These are phyloP conservation scores for Verticillium alfalfae DNA, from an alignment of 2,329 filamentous ascomycete species.

Conservation along the genomic window DNA sequence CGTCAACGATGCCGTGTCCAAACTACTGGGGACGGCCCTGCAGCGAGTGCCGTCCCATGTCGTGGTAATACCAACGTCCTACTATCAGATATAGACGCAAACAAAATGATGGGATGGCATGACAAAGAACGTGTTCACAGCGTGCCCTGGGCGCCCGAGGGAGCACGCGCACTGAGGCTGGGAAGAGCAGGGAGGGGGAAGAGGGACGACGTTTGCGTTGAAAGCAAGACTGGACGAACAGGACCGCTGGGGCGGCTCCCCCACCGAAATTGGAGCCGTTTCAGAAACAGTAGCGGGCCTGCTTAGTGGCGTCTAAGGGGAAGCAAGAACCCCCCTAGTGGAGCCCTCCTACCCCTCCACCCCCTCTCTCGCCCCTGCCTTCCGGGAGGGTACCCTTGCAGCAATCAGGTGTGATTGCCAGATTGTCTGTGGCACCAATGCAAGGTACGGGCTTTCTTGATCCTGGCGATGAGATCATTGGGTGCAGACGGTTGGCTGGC, in stretches of 20 bases:
- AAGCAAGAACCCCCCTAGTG: not conserved
- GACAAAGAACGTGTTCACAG: not conserved
- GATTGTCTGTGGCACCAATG: slow-evolving; percentile 4
- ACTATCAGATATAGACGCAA: not conserved
- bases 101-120: not conserved
- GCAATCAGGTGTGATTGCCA: slow-evolving; percentile 9
- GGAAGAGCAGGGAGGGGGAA: not conserved
- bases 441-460: slow-evolving; percentile 9
- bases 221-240: slow-evolving; percentile 9
- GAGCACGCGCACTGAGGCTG: not conserved
- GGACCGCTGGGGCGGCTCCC: slow-evolving; percentile 3
- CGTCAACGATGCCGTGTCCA: not conserved
- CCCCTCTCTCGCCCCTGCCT: not conserved
- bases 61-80: not conserved
- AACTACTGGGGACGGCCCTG: not conserved
- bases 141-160: not conserved
- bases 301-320: slow-evolving; percentile 8
- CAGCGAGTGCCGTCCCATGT: not conserved
- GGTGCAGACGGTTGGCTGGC: not conserved
- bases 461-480: slow-evolving; percentile 5
- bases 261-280: slow-evolving; percentile 14
- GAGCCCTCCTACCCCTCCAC: not conserved
- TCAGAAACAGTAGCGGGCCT: slow-evolving; percentile 6
- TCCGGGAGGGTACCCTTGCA: slow-evolving; percentile 8
- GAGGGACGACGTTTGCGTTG: not conserved